These are phyloP conservation scores for Phlyctochytrium arcticum DNA, from an alignment of 192 early-diverging fungal species.

Conservation along the genomic window DNA sequence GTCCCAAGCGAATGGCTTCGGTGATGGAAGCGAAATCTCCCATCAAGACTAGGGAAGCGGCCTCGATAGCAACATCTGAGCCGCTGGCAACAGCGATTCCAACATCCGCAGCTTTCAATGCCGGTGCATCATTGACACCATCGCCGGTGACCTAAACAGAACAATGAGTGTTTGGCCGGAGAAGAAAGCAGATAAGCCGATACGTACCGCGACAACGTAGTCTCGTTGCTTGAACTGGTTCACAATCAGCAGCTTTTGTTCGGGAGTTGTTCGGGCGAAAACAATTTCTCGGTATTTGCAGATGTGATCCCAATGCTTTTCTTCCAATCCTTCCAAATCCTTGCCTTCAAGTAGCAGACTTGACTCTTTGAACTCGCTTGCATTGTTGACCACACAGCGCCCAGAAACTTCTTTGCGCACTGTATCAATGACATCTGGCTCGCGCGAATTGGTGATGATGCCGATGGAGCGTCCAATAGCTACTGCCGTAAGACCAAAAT, in stretches of 20 bases:
- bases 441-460: conserved; percentile 56
- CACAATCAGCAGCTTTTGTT: conserved; percentile 77
- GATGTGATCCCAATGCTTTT: no score
- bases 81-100: conserved; percentile 85
- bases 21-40: conserved; percentile 65
- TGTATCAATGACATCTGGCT: no score
- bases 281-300: conserved; percentile 71
- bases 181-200: no score
- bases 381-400: no score
- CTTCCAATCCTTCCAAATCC: no score
- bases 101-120: conserved; percentile 86
- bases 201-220: conserved; percentile 72
- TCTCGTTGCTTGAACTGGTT: conserved; percentile 51
- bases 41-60: conserved; percentile 47
- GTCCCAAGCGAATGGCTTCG: conserved; percentile 75
- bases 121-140: conserved; percentile 88
- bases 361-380: no score
- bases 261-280: conserved; percentile 85
- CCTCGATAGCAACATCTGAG: conserved; percentile 59
- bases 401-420: no score
- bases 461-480: conserved; percentile 74
- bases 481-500: conserved; percentile 71
- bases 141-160: conserved; percentile 97
- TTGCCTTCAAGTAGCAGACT: no score
- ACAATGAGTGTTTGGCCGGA: no score